These are phyloP conservation scores for Daldinia vernicosa DNA, from an alignment of 495 filamentous ascomycete species.

Conservation along the genomic window DNA sequence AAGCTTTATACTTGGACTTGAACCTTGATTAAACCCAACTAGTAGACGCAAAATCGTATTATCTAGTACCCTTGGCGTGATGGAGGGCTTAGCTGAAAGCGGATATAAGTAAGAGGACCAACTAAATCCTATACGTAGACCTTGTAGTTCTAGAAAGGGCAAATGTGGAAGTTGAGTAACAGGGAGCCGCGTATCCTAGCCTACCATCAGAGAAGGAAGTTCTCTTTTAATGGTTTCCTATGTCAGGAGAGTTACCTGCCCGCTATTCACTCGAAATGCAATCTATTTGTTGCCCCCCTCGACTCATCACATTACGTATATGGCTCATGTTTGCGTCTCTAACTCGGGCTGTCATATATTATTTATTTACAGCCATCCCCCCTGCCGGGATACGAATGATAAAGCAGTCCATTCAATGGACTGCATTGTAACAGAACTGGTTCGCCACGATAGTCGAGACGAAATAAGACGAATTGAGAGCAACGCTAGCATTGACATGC, in stretches of 20 bases:
- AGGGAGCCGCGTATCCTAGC: constrained; percentile 41
- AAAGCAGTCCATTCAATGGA: constrained; percentile 17
- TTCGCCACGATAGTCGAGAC: constrained; percentile 12
- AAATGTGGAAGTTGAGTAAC: constrained; percentile 30
- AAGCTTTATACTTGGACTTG: constrained; percentile 30
- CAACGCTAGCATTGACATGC: constrained; percentile 22
- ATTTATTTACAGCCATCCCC: constrained; percentile 28
- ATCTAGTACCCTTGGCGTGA: constrained; percentile 20
- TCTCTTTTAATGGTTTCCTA: not conserved
- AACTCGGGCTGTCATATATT: constrained; percentile 21
- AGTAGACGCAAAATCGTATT: not conserved
- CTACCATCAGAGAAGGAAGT: constrained; percentile 38
- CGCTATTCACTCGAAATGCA: constrained; percentile 4
- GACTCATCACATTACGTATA: constrained; percentile 15
- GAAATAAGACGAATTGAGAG: constrained; percentile 8
- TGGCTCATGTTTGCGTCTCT: constrained; percentile 24
- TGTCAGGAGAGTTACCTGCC: constrained; percentile 3
- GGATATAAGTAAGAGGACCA: not conserved
- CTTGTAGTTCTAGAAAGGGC: not conserved
- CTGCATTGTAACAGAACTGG: constrained; percentile 22
- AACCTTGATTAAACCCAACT: not conserved
- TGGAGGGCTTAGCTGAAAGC: constrained; percentile 44
- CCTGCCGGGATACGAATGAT: constrained; percentile 14
- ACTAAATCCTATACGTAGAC: not conserved
- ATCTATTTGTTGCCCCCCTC: constrained; percentile 25